Base-by-base conservation (phyloP, 345 rosid species). In the Rhizophora apiculata region DNA sequence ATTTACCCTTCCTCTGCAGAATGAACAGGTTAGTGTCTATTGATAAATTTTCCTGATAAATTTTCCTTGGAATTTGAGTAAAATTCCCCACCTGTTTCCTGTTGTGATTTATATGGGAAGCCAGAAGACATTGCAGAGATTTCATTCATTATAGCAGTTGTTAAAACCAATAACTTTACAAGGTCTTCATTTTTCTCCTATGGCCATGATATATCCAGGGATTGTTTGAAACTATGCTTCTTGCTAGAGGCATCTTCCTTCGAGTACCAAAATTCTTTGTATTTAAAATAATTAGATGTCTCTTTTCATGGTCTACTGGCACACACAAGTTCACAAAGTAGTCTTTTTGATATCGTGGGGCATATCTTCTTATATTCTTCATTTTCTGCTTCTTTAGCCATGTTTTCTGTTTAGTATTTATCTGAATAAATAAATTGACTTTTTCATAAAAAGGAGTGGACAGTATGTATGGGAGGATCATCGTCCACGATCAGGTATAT, bases 391-490 rank as follows among this genome's bases (percentile, higher is more conserved):
- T 34, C 7, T 56, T 67, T 7, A 22, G 15, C 27, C 37, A 24
- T 57, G 19, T 39, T 15, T 3, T 49, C 19, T 60, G 5, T 46
- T n/a, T 15, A 6, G 11, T 20, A 32, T 6, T 34, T 32, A 11
- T 49, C 30, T 62, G 31, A 43, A 13, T 43, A 43, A 39, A 43
- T 43, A 13, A 15, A 13, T 43, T 18, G 19, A 13, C 49, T 43
- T 43, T 43, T 43, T 43, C 49, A 43, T 43, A 43, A 68, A 57
- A 72, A 92, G 98, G 78, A 68, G 68, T 24, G 96, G 97, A 72
- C 85, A 81, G 46, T 93, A 88, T 71, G 63, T 63, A 13, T 93
- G 98, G 96, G 92, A 88, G 78, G 91, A 88, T 60, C 96, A 92
- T 81, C 88, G 96, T n/a, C 97, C 97, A 53, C 81, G 81, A 60